Base-by-base conservation (phyloP, 805 yeast genomes). In the Hanseniaspora meyeri region DNA sequence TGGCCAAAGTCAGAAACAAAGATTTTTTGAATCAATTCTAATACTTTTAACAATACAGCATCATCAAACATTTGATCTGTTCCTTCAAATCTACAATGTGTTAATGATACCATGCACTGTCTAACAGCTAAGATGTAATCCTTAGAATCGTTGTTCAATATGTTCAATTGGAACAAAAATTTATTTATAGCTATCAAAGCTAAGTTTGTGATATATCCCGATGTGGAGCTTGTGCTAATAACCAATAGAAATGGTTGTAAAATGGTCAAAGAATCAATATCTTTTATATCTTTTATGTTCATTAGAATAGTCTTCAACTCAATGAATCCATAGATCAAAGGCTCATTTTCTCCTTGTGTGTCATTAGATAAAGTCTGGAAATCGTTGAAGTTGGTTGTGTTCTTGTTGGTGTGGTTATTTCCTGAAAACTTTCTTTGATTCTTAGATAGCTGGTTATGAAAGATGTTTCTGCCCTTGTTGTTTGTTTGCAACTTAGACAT, bases 71-170 rank as follows among this genome's bases (percentile, higher is more conserved):
- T 78, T 66, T 88, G 95, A 65, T 90, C 96, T 0, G 93, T 85
- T 2, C 96, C 96, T 72, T 93, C 97, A 66, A 93, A 93, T 48
- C 96, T 79, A 70, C 97, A 93, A 66, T 88, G 96, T 0, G 97
- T 87, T 60, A 93, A 75, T 0, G 97, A 79, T 36, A 70, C 70
- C 50, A 74, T 70, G 8, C 67, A 63, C 53, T 68, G 71, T 57
- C 79, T 59, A 79, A 64, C 63, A 1, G 70, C 78, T 10, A 83
- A 78, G 49, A 85, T 76, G 64, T 86, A 87, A 57, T 84, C 82
- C 34, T 73, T 71, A 5, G 88, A 80, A 1, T 70, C 63, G 10
- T 65, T 66, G 19, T 78, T 73, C n/a, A 93, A 75, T 36, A 93
- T 79, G 16, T 77, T 79, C 66, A 86, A 84, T 43, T 78, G 77